Percentiles rank a stretch among this genome's conserved stretches.
phyloP scores from a whole-genome alignment of 1,139 yeast species.

The Zygoascus sp. region DNA sequence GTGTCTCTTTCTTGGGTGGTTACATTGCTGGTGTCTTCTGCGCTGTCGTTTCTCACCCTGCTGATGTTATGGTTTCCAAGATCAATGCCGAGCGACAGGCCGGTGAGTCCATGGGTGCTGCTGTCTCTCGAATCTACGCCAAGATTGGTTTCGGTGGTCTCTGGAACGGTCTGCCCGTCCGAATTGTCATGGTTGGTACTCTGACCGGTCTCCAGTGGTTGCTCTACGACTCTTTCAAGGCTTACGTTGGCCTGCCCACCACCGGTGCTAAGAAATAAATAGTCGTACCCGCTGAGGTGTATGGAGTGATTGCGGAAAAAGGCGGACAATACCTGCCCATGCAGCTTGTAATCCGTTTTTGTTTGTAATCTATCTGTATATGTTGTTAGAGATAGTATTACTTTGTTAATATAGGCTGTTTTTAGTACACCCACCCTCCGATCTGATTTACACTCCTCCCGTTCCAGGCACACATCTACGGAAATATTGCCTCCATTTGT shows the following conservation, averaged over 20 bases:
- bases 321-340: no score
- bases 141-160: conserved; percentile 84
- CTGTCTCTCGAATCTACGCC: conserved; percentile 66
- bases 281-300: neutral
- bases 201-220: conserved; percentile 97
- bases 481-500: no score
- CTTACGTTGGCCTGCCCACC: conserved; percentile 85
- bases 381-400: neutral
- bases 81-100: conserved; percentile 70
- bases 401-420: neutral
- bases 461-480: no score
- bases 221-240: conserved; percentile 90
- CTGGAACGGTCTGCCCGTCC: conserved; percentile 92
- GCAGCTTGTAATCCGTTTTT: no score
- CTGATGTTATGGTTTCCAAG: conserved; percentile 95
- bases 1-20: conserved; percentile 90
- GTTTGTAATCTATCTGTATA: neutral
- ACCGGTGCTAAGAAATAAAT: conserved; percentile 47
- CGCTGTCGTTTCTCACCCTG: conserved; percentile 93
- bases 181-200: conserved; percentile 95
- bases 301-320: no score
- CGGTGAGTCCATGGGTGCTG: conserved; percentile 61
- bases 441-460: no score
- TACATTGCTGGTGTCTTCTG: conserved; percentile 95
- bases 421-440: no score